Evolutionary conservation across 2,329 filamentous ascomycete species (phyloP).

Genomic region (Aphanocladium album): DNA sequence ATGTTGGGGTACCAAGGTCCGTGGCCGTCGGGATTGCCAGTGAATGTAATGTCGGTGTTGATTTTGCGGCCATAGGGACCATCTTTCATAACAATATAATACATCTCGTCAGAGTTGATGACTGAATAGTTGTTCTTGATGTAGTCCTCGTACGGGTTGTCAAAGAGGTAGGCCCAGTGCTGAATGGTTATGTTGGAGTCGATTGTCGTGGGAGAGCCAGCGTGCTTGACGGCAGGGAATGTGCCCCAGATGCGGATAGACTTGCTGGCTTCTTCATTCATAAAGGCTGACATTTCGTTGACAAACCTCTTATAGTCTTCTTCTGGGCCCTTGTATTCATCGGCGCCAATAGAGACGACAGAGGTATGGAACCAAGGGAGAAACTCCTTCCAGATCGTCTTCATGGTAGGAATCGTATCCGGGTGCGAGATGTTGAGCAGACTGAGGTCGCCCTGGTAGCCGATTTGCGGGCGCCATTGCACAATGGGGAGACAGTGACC

Average conservation of each 20-base stretch:
- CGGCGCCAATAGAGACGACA: conserved; percentile 50
- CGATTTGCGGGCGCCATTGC: conserved; percentile 55
- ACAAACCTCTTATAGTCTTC: conserved; percentile 45
- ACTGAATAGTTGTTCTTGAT: conserved; percentile 20
- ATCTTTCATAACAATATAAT: conserved; percentile 25
- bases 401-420: conserved; percentile 45
- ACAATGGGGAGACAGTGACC: conserved; percentile 52
- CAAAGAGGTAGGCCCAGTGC: conserved; percentile 31
- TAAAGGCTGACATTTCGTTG: conserved; percentile 39
- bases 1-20: conserved; percentile 20
- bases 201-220: conserved; percentile 14
- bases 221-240: conserved; percentile 20
- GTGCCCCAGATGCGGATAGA: conserved; percentile 48
- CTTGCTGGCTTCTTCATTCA: conserved; percentile 39
- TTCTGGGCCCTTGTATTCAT: conserved; percentile 46
- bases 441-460: conserved; percentile 39
- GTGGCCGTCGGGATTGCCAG: conserved; percentile 20
- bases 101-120: conserved; percentile 22
- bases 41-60: conserved; percentile 35
- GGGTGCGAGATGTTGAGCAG: conserved; percentile 42
- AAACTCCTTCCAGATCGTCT: conserved; percentile 48
- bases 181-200: conserved; percentile 21
- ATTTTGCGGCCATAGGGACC: conserved; percentile 42
- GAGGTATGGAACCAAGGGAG: conserved; percentile 52
- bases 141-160: conserved; percentile 18